Base-by-base conservation (phyloP, 2,329 filamentous ascomycete genomes). In the Uncinocarpus reesii region DNA sequence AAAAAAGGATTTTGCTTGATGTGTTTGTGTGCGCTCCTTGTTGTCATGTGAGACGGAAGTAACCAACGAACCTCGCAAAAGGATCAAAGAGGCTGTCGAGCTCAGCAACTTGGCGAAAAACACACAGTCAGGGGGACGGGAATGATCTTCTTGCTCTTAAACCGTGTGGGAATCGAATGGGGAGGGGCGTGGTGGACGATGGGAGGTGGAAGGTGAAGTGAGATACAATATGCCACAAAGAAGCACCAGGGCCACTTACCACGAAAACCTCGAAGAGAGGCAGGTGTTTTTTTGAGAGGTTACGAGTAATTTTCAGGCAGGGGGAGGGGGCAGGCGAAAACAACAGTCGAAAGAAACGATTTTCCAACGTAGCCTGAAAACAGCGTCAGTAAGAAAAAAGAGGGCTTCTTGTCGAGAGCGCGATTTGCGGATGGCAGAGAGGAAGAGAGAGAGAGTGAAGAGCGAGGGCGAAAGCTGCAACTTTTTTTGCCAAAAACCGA, bases 241-340 rank as follows among this genome's bases (percentile, higher is more conserved):
- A 34, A 37, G 18, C 41, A 10, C 15, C n/a, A 41, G 2, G 13
- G 26, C 32, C 7, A 57, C 53, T 50, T 40, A 55, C 53, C 49
- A 52, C 38, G 46, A 46, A 48, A 46, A 53, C 49, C 51, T 52
- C 51, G 28, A 45, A 44, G 21, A 47, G 32, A 53, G 47, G 42
- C 7, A 38, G 44, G 37, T 49, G 34, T 53, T 49, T 55, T 52
- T 55, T 51, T 41, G 40, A 42, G 32, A 46, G 40, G 55, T 47
- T 57, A 60, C 56, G 59, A 60, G 55, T 59, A 56, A 54, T 61
- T 62, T 60, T 56, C 49, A 49, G 47, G 45, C 47, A 56, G 58
- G 55, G 60, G 55, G 54, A 53, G 52, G 52, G 54, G 52, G 52
- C 51, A 57, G 48, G 38, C 47, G 41, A 42, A 50, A 49, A 48